Percentiles rank a stretch among this genome's conserved stretches.
phyloP scores from a whole-genome alignment of 768 basidiomycete species.

The Rhodotorula sphaerocarpa region DNA sequence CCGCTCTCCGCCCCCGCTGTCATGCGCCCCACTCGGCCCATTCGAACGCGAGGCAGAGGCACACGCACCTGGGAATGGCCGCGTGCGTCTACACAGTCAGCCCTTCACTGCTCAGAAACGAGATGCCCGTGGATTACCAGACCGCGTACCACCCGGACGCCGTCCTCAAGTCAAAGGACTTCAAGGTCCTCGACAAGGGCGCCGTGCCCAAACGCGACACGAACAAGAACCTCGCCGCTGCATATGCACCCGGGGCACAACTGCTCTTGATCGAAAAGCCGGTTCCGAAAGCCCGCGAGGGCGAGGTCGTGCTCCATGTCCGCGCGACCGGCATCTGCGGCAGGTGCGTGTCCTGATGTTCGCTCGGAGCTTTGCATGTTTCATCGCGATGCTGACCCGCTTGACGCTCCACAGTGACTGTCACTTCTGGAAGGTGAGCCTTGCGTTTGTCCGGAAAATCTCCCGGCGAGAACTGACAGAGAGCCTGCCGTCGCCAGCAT shows the following conservation, averaged over 20 bases:
- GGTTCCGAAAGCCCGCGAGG: constrained; percentile 25
- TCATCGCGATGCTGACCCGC: too few species aligned
- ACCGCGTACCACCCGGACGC: constrained; percentile 42
- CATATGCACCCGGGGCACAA: constrained; percentile 36
- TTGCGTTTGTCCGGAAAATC: too few species aligned
- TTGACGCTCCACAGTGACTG: not conserved
- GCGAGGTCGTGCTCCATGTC: constrained; percentile 40
- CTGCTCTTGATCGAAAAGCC: constrained; percentile 45
- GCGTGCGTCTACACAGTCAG: too few species aligned
- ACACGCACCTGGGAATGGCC: too few species aligned
- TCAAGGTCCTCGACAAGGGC: constrained; percentile 38
- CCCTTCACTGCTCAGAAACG: too few species aligned
- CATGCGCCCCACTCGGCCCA: too few species aligned
- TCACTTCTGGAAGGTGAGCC: constrained; percentile 10
- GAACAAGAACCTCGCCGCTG: constrained; percentile 42
- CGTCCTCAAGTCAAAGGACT: constrained; percentile 43
- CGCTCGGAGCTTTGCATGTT: not conserved
- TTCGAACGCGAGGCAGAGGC: too few species aligned
- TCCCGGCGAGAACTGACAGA: not conserved
- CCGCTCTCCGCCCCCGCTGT: too few species aligned
- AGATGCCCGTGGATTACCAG: too few species aligned
- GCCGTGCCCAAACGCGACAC: constrained; percentile 35
- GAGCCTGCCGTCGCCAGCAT: constrained; percentile 37
- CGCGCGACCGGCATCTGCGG: constrained; percentile 47
- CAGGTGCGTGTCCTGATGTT: too few species aligned